phyloP scores from a whole-genome alignment of 2,329 filamentous ascomycete genomes.

The Thielaviopsis musarum region DNA sequence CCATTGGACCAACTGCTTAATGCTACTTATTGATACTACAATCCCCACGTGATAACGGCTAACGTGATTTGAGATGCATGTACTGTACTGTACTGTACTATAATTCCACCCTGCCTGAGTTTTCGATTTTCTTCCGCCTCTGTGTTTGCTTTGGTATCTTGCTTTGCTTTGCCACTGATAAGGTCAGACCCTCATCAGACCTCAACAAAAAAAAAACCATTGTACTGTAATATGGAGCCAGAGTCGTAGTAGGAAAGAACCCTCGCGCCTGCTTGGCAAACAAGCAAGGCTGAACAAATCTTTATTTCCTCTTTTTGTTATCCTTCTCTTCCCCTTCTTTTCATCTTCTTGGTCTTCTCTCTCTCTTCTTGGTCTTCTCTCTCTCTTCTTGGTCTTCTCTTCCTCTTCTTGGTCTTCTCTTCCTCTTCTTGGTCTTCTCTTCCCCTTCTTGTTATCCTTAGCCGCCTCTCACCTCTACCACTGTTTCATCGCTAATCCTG shows the following conservation, averaged over 20 bases:
- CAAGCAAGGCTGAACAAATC: background rate
- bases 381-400: background rate
- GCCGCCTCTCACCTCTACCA: background rate
- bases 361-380: background rate
- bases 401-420: no score
- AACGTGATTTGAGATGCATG: background rate
- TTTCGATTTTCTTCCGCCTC: background rate
- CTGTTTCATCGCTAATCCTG: background rate
- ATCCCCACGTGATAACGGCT: background rate
- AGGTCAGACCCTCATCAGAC: background rate
- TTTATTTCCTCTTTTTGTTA: background rate
- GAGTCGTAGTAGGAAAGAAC: background rate
- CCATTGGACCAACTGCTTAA: background rate
- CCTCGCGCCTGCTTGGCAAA: background rate
- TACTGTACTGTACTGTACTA: no score
- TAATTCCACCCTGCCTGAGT: background rate
- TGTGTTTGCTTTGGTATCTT: background rate
- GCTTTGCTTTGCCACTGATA: background rate
- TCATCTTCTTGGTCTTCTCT: no score
- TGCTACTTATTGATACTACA: background rate
- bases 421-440: background rate
- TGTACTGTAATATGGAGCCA: no score
- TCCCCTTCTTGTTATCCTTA: no score
- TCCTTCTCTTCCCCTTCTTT: background rate
- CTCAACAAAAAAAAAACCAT: background rate